Evolutionary conservation across 2,329 filamentous ascomycete species (phyloP).

Genomic region (Hypoxylon sp.): DNA sequence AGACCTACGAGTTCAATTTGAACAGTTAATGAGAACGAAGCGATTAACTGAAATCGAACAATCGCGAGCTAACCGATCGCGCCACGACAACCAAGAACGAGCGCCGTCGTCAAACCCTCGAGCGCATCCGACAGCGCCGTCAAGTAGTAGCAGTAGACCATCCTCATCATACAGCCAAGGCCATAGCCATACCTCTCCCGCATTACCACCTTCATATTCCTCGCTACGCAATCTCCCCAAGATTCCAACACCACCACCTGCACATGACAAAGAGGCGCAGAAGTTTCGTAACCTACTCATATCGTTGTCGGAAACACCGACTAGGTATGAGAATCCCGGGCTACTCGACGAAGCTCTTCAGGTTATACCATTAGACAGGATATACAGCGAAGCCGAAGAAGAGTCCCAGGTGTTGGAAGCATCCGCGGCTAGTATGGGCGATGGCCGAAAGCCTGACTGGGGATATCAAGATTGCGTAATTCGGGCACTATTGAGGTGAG

Average conservation of each 20-base stretch:
- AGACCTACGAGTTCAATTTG: constrained; percentile 86
- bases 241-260: constrained; percentile 79
- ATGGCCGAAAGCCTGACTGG: constrained; percentile 87
- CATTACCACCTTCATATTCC: constrained; percentile 71
- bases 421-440: constrained; percentile 88
- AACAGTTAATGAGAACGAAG: constrained; percentile 87
- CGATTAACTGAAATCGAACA: constrained; percentile 86
- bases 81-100: constrained; percentile 70
- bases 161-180: constrained; percentile 58
- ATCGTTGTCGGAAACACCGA: constrained; percentile 87
- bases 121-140: constrained; percentile 57
- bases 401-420: constrained; percentile 90
- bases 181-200: constrained; percentile 34
- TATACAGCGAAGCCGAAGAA: constrained; percentile 95
- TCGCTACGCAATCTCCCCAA: constrained; percentile 76
- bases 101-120: constrained; percentile 66
- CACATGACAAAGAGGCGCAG: constrained; percentile 74
- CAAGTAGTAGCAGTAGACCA: constrained; percentile 57
- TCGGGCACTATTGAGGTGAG: constrained; percentile 84
- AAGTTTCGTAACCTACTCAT: constrained; percentile 87
- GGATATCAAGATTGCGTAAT: constrained; percentile 98
- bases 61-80: constrained; percentile 69
- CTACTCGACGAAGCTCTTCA: constrained; percentile 92
- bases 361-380: constrained; percentile 87
- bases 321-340: constrained; percentile 96